Base-by-base conservation (phyloP, 805 yeast species). In the Saccharomycopsis guyanensis region DNA sequence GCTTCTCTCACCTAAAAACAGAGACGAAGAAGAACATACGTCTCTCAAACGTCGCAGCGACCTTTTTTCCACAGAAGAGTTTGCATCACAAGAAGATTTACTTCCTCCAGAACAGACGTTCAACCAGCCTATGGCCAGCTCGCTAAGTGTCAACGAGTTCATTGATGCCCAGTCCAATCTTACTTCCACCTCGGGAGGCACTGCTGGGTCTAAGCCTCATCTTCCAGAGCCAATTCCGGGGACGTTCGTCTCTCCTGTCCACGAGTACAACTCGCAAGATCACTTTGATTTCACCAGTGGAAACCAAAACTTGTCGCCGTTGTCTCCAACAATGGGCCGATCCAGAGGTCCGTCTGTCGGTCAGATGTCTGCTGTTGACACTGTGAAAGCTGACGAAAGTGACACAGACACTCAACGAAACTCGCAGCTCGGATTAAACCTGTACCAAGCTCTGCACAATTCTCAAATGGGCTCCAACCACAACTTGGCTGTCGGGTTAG, bases 1-100 rank as follows among this genome's bases (percentile, higher is more conserved):
- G 15, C 35, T 46, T 4, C 32, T 49, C 8, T 46, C 50, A 4
- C 52, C 52, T 3, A 27, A 49, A 22, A 45, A 45, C 25, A 24
- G 49, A 22, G 36, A 29, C 15, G 16, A 10, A 3, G 44, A 37
- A 29, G 50, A 46, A 23, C 52, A 49, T 24, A 46, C 34, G 18
- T 34, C 38, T 6, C 29, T 45, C 32, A 49, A 49, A 34, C 16
- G 50, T 39, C 27, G 38, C 3, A 45, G 49, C 29, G 37, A 27
- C 6, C 16, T 47, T 7, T 45, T 47, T n/a, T 8, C 10, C 20
- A 25, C 10, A 6, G 29, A 25, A 25, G 29, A 25, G 10, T 6
- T 6, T 10, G 29, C 29, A 10, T 6, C 29, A 10, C 10, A 25
- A 6, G 29, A 25, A 7, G 10, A 7, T 6, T 25, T 25, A 6